Base-by-base conservation (phyloP, 768 basidiomycete species). In the Leccinellum luteum region DNA sequence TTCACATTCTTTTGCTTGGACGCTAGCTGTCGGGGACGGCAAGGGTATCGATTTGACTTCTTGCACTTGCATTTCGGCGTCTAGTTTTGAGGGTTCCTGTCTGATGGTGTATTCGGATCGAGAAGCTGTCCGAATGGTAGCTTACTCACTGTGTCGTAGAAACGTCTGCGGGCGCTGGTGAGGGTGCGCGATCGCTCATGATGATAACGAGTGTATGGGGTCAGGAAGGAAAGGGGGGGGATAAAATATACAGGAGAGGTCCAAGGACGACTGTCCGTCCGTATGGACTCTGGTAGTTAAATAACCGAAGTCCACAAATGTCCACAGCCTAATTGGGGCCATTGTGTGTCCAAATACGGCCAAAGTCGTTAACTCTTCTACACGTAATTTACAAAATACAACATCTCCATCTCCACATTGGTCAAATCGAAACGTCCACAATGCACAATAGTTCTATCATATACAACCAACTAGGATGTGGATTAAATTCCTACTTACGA, bases 201-300 rank as follows among this genome's bases (percentile, higher is more conserved):
- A 72, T 74, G 58, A 58, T 70, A 70, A 73, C 35, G 72, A 73
- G 47, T 56, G 70, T 55, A 60, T 61, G 57, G 21, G 59, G 66
- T 67, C 61, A 59, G 67, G 38, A 19, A 15, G 15, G 13, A 51
- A 8, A 54, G 27, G 51, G 31, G 34, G n/a, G n/a, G n/a, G n/a
- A n/a, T n/a, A 8, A 32, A 43, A 43, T 41, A 55, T 56, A 59
- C 62, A 63, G 57, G 51, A 35, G 54, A 35, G 54, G 43, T 30
- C 27, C 7, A 4, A 25, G 48, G 38, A 53, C 52, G 4, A 60
- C 58, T 52, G 27, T 53, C 50, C 50, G 47, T 35, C 5, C 6
- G 31, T 9, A 30, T 28, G 50, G 31, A 57, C 53, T n/a, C n/a
- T n/a, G n/a, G n/a, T n/a, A 55, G 41, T 19, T 47, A 47, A 47